These are phyloP conservation scores for Sporisorium reilianum DNA, from an alignment of 1,284 basidiomycete genomes.

Conservation along the genomic window DNA sequence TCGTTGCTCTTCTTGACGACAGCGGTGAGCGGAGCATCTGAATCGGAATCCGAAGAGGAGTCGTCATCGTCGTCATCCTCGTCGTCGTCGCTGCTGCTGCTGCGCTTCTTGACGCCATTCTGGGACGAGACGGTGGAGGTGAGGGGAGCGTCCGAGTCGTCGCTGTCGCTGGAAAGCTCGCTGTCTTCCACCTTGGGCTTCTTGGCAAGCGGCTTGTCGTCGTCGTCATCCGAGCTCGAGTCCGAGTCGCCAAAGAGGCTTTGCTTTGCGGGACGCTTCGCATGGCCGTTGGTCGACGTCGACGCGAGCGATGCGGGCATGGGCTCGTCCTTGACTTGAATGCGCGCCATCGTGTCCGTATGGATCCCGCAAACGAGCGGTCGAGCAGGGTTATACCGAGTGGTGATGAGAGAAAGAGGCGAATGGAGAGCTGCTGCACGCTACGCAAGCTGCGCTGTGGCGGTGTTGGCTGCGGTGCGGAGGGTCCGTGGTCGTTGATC, in stretches of 20 bases:
- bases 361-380: no score
- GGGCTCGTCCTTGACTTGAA: conserved; percentile 52
- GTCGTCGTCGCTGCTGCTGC: conserved; percentile 17
- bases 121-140: conserved; percentile 34
- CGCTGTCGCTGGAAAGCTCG: conserved; percentile 34
- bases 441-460: no score
- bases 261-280: conserved; percentile 32
- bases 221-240: conserved; percentile 44
- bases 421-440: background rate
- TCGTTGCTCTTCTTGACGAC: conserved; percentile 44
- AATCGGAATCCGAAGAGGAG: conserved; percentile 45
- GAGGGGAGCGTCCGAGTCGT: conserved; percentile 53
- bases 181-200: conserved; percentile 27
- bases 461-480: background rate
- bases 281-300: conserved; percentile 31
- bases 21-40: conserved; percentile 53
- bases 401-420: background rate
- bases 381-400: background rate
- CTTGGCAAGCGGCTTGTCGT: conserved; percentile 51
- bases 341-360: conserved; percentile 21
- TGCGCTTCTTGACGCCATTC: conserved; percentile 44
- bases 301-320: conserved; percentile 27
- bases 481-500: background rate
- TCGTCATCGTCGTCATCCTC: conserved; percentile 15
- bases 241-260: conserved; percentile 39